phyloP scores from a whole-genome alignment of 1,139 yeast species.

The Scheffersomyces titani region DNA sequence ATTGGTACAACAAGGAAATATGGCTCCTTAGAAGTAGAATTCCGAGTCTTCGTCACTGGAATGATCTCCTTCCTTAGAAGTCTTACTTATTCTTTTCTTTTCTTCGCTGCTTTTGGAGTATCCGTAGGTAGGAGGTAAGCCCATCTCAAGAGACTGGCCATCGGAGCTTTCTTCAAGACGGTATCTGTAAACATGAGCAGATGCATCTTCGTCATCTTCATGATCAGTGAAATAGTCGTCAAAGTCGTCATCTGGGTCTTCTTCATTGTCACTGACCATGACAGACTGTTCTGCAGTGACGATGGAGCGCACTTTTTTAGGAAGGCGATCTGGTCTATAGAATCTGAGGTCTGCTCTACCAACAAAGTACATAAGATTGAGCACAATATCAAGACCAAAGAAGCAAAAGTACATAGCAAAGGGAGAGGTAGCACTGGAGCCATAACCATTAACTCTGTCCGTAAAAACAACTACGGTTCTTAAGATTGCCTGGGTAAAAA shows the following conservation, averaged over 20 bases:
- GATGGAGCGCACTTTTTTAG: slow-evolving; percentile 38
- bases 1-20: neutral
- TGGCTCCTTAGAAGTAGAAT: neutral
- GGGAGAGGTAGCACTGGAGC: slow-evolving; percentile 30
- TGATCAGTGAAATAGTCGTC: slow-evolving; percentile 3
- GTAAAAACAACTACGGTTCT: slow-evolving; percentile 59
- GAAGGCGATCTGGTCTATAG: slow-evolving; percentile 69
- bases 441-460: slow-evolving; percentile 16
- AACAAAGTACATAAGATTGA: slow-evolving; percentile 55
- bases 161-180: neutral
- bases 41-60: neutral
- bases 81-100: neutral
- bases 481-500: slow-evolving; percentile 58
- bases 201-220: neutral
- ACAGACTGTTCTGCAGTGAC: slow-evolving; percentile 46
- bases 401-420: slow-evolving; percentile 67
- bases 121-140: neutral
- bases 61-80: neutral
- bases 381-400: slow-evolving; percentile 63
- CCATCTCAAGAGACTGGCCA: neutral
- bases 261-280: slow-evolving; percentile 28
- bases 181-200: neutral
- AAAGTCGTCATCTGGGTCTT: slow-evolving; percentile 10
- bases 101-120: neutral
- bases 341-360: slow-evolving; percentile 74